phyloP scores from a whole-genome alignment of 306 rosid species.

The Fragaria nilgerrensis region DNA sequence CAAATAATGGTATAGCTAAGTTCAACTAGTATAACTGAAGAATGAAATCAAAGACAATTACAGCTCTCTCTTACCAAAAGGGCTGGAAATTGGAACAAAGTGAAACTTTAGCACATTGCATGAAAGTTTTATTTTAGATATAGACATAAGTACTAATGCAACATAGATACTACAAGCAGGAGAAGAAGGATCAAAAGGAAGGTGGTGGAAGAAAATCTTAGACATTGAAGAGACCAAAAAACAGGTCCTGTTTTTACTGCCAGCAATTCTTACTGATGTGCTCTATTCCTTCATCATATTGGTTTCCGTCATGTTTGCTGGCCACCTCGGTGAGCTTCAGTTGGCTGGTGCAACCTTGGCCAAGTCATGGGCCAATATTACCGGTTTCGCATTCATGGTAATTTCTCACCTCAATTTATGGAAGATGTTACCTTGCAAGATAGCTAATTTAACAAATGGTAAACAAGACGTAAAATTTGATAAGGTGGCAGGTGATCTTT shows the following conservation, averaged over 20 bases:
- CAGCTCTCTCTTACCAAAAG: no score
- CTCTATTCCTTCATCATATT: constrained; percentile 52
- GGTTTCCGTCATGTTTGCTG: constrained; percentile 87
- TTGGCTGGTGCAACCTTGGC: constrained; percentile 84
- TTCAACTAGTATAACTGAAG: no score
- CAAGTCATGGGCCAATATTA: constrained; percentile 73
- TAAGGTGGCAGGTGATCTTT: no score
- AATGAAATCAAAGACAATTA: no score
- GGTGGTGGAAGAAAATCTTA: constrained; percentile 54
- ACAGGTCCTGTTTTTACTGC: constrained; percentile 53
- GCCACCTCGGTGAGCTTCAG: constrained; percentile 75
- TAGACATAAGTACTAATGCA: no score
- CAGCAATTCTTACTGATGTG: constrained; percentile 68
- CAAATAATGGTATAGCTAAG: no score
- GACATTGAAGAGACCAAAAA: constrained; percentile 58
- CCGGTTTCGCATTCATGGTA: constrained; percentile 69
- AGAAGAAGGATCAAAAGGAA: not conserved
- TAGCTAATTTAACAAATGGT: not conserved
- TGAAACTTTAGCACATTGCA: no score
- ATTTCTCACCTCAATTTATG: not conserved
- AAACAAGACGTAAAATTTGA: no score
- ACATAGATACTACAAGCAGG: not conserved
- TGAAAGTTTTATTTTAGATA: no score
- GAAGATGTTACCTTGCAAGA: not conserved
- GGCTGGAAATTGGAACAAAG: no score